A percentile compares a stretch with the other conserved stretches of the same genome.
Conservation (phyloP, 2,329 filamentous ascomycete species). For the Grosmannia serpens region DNA sequence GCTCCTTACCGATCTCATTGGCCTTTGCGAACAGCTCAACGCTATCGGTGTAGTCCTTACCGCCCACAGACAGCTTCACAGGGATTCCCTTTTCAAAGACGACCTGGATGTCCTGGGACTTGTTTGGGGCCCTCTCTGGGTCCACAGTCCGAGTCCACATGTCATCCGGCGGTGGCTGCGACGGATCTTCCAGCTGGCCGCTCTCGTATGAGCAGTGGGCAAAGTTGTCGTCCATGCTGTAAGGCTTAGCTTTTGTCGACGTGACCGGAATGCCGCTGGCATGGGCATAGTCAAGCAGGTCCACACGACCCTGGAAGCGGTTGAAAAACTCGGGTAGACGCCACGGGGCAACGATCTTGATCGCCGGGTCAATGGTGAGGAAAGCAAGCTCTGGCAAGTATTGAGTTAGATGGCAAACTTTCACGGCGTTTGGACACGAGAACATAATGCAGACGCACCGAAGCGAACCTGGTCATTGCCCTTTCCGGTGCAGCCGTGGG, state of each 20-base stretch:
- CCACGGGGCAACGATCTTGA: constrained; percentile 69
- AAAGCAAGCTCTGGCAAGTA: constrained; percentile 28
- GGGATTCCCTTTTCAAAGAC: constrained; percentile 68
- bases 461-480: constrained; percentile 23
- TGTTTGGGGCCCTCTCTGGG: constrained; percentile 57
- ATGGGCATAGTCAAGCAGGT: constrained; percentile 61
- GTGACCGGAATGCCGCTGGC: constrained; percentile 58
- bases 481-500: constrained; percentile 44
- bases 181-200: constrained; percentile 50
- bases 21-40: constrained; percentile 61
- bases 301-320: constrained; percentile 58
- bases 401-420: background rate
- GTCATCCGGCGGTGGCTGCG: constrained; percentile 56
- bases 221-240: constrained; percentile 38
- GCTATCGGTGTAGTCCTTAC: constrained; percentile 53
- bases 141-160: constrained; percentile 71
- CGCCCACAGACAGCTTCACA: constrained; percentile 39
- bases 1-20: constrained; percentile 58
- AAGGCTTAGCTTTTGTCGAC: constrained; percentile 61
- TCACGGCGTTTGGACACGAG: background rate
- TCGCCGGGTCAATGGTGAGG: constrained; percentile 38
- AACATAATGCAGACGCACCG: background rate
- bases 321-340: constrained; percentile 58
- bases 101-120: constrained; percentile 59
- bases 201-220: constrained; percentile 65